Evolutionary conservation across 805 yeast species (phyloP).

Genomic region (Lipomyces orientalis): DNA sequence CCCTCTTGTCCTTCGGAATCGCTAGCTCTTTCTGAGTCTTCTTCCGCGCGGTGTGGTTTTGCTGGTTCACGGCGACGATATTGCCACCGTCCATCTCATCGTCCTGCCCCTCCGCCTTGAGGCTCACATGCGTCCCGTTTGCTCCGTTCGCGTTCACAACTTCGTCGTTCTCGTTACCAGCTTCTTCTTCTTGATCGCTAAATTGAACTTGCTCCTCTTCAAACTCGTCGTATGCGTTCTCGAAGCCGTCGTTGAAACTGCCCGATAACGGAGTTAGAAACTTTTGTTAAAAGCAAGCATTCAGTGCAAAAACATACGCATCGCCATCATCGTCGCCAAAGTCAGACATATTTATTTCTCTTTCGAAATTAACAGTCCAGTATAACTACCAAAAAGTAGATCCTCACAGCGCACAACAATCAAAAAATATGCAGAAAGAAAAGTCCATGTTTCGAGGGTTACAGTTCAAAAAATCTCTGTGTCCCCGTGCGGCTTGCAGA

Average conservation of each 20-base stretch:
- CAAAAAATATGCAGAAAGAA: not conserved
- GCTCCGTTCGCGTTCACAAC: slow-evolving; percentile 49
- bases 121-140: slow-evolving; percentile 44
- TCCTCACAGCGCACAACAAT: not conserved
- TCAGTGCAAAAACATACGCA: slow-evolving; percentile 42
- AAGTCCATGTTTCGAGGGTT: too few species aligned
- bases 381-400: not conserved
- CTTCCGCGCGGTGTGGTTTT: slow-evolving; percentile 49
- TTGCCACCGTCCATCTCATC: slow-evolving; percentile 67
- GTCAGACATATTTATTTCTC: slow-evolving; percentile 47
- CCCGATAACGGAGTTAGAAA: not conserved
- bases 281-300: not conserved
- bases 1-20: slow-evolving; percentile 83
- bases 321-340: slow-evolving; percentile 48
- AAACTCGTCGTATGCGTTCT: slow-evolving; percentile 53
- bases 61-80: slow-evolving; percentile 72
- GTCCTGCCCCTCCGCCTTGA: slow-evolving; percentile 45
- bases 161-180: slow-evolving; percentile 49
- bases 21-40: slow-evolving; percentile 81
- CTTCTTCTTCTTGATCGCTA: slow-evolving; percentile 66
- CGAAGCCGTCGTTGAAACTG: slow-evolving; percentile 58
- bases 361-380: not conserved
- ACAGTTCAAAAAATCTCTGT: not conserved
- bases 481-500: not conserved
- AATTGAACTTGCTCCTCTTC: slow-evolving; percentile 81